These are phyloP conservation scores for Magnaporthales sp. DNA, from an alignment of 2,329 filamentous ascomycete genomes.

Conservation along the genomic window DNA sequence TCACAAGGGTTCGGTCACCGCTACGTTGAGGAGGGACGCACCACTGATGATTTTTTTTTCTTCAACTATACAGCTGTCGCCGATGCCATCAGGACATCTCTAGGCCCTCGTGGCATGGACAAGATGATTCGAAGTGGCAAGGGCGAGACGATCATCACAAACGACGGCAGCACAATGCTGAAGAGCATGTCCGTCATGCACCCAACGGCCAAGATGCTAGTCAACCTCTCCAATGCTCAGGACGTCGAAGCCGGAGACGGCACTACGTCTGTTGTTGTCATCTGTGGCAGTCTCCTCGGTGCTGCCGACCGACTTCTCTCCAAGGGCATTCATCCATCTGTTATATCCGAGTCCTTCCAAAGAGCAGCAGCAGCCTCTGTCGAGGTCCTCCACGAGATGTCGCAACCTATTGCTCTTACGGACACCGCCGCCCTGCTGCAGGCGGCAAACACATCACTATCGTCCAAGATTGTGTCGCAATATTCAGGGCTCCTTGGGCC, in stretches of 20 bases:
- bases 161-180: slow-evolving; percentile 98
- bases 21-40: not conserved
- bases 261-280: slow-evolving; percentile 96
- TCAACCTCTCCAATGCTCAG: slow-evolving; percentile 92
- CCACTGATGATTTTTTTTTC: slow-evolving; percentile 13
- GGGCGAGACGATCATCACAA: slow-evolving; percentile 97
- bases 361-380: slow-evolving; percentile 85
- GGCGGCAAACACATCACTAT: slow-evolving; percentile 92
- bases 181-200: slow-evolving; percentile 99
- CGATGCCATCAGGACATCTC: slow-evolving; percentile 93
- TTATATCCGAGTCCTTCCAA: slow-evolving; percentile 97
- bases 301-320: slow-evolving; percentile 83
- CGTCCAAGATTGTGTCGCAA: slow-evolving; percentile 97
- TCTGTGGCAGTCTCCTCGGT: slow-evolving; percentile 88
- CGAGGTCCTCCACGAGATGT: slow-evolving; percentile 87
- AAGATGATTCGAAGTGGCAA: slow-evolving; percentile 98
- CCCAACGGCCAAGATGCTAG: slow-evolving; percentile 98
- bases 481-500: slow-evolving; percentile 92
- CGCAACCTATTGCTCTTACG: slow-evolving; percentile 79
- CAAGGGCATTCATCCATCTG: slow-evolving; percentile 94
- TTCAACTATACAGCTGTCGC: slow-evolving; percentile 62
- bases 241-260: slow-evolving; percentile 98
- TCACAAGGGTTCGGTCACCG: not conserved
- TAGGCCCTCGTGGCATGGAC: slow-evolving; percentile 96
- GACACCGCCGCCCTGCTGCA: slow-evolving; percentile 89